Evolutionary conservation across 345 rosid species (phyloP).

Genomic region (Ricinus communis): DNA sequence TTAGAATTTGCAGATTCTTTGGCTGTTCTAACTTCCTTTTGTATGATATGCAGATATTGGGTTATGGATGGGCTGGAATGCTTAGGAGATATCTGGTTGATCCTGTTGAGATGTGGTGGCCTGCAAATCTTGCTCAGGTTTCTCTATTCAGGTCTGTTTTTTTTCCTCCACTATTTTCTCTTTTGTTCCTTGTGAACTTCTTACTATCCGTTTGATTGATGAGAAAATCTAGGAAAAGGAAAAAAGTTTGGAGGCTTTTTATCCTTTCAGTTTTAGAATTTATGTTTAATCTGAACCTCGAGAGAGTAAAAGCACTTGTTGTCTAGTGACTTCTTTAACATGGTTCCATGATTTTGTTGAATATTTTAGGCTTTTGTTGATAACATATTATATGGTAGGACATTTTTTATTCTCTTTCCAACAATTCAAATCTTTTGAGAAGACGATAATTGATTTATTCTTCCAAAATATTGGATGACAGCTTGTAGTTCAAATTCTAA

Average conservation of each 20-base stretch:
- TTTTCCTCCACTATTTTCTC: neutral
- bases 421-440: neutral
- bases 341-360: neutral
- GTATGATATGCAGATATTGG: slow-evolving; percentile 59
- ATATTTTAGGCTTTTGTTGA: neutral
- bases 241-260: neutral
- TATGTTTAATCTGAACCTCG: neutral
- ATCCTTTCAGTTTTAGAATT: slow-evolving; percentile 4
- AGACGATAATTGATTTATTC: slow-evolving; percentile 12
- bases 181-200: neutral
- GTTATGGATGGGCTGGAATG: slow-evolving; percentile 99
- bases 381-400: neutral
- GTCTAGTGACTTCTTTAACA: neutral
- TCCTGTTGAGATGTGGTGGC: slow-evolving; percentile 99
- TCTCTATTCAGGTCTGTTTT: slow-evolving; percentile 81
- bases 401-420: neutral
- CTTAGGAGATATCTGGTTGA: slow-evolving; percentile 90
- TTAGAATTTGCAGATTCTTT: neutral
- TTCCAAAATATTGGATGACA: slow-evolving; percentile 2
- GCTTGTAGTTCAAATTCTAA: neutral
- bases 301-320: neutral
- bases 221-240: slow-evolving; percentile 17
- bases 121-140: slow-evolving; percentile 96
- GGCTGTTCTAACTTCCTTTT: neutral
- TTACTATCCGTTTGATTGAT: slow-evolving; percentile 20